These are phyloP conservation scores for Rhynchosporium agropyri DNA, from an alignment of 2,329 filamentous ascomycete genomes.

Conservation along the genomic window DNA sequence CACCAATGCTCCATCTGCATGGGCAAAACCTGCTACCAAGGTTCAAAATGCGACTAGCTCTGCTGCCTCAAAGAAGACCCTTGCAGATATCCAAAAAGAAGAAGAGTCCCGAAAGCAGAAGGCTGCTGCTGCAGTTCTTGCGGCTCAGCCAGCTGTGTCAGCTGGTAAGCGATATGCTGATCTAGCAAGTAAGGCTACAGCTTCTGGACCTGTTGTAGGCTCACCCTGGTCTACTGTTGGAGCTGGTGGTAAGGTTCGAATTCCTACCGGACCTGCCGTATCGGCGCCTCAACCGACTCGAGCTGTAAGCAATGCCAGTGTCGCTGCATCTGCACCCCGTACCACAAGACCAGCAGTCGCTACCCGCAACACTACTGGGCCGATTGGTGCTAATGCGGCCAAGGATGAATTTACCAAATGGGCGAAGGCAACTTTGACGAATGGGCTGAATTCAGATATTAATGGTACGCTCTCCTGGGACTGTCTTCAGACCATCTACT, in stretches of 20 bases:
- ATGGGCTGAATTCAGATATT: slow-evolving; percentile 70
- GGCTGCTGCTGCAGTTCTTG: slow-evolving; percentile 50
- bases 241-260: slow-evolving; percentile 87
- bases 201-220: slow-evolving; percentile 49
- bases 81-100: slow-evolving; percentile 95
- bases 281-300: slow-evolving; percentile 48
- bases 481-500: slow-evolving; percentile 33
- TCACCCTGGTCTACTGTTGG: slow-evolving; percentile 94
- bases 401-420: slow-evolving; percentile 95
- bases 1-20: slow-evolving; percentile 43
- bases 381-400: slow-evolving; percentile 50
- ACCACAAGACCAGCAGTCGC: slow-evolving; percentile 57
- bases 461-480: slow-evolving; percentile 56
- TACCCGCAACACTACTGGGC: slow-evolving; percentile 49
- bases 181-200: slow-evolving; percentile 74
- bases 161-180: slow-evolving; percentile 90
- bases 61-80: slow-evolving; percentile 73
- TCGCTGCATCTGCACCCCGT: slow-evolving; percentile 37
- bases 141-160: slow-evolving; percentile 47
- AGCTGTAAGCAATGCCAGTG: slow-evolving; percentile 42
- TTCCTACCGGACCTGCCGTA: slow-evolving; percentile 61
- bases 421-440: slow-evolving; percentile 77
- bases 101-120: slow-evolving; percentile 87
- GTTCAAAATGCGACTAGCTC: slow-evolving; percentile 41
- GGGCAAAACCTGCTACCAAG: slow-evolving; percentile 53